Conservation (phyloP, 176 grass and related monocot species). For the Thalia dealbata region DNA sequence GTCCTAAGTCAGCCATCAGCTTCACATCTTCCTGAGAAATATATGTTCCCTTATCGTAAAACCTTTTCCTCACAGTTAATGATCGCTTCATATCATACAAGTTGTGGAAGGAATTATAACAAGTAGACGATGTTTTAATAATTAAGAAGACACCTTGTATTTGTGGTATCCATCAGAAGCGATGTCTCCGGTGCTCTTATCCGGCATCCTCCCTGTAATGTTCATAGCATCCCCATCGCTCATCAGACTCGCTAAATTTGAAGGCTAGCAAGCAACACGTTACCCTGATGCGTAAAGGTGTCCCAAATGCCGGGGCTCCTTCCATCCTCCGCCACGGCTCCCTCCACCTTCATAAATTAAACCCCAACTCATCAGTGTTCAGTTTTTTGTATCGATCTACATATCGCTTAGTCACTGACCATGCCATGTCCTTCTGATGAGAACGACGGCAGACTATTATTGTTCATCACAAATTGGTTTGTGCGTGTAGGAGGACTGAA, state of each 20-base stretch:
- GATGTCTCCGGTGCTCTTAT: slow-evolving; percentile 10
- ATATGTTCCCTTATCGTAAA: too few species aligned
- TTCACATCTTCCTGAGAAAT: slow-evolving; percentile 57
- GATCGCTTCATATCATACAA: too few species aligned
- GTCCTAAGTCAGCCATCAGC: slow-evolving; percentile 47
- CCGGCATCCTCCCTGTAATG: not conserved
- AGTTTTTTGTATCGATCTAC: too few species aligned
- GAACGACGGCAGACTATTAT: too few species aligned
- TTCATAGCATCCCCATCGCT: not conserved
- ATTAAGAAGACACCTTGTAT: not conserved
- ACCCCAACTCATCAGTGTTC: too few species aligned
- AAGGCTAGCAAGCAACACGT: not conserved
- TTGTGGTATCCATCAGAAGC: slow-evolving; percentile 18
- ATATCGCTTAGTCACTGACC: too few species aligned
- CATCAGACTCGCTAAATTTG: too few species aligned
- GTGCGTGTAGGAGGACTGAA: too few species aligned
- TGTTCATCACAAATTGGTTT: too few species aligned
- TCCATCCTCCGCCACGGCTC: not conserved
- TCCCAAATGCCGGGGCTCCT: slow-evolving; percentile 1
- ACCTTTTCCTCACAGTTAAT: too few species aligned
- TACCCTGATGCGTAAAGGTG: not conserved
- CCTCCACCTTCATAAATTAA: not conserved
- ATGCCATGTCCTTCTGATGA: too few species aligned
- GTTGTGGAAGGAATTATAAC: not conserved
- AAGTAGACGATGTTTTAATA: not conserved